These are phyloP conservation scores for Ligustrum vulgare DNA, from an alignment of 257 asterid species.

Conservation along the genomic window DNA sequence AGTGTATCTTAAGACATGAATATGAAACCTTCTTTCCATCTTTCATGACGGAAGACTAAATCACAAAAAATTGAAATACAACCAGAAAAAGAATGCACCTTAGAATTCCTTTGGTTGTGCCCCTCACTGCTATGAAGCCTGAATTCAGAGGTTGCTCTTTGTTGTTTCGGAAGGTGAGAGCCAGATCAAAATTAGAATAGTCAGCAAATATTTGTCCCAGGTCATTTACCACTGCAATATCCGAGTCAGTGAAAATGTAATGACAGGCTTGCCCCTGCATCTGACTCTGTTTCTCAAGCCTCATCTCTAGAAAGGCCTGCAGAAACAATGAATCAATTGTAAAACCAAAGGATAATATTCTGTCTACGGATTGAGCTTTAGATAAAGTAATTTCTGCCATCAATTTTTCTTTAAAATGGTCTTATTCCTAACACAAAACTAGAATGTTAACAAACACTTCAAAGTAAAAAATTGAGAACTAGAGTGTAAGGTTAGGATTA, in stretches of 20 bases:
- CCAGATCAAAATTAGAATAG: conserved; percentile 69
- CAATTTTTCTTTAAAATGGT: neutral
- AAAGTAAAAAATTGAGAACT: neutral
- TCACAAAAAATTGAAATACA: conserved; percentile 2
- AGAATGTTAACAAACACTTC: neutral
- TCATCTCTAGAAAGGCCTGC: conserved; percentile 69
- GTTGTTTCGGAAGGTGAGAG: conserved; percentile 96
- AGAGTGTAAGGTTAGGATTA: neutral
- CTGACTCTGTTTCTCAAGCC: conserved; percentile 51
- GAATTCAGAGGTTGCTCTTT: conserved; percentile 92
- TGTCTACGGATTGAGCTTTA: neutral
- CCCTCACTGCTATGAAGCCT: conserved; percentile 93
- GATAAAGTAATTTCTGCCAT: neutral
- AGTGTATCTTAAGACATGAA: neutral
- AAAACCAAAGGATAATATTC: conserved; percentile 16
- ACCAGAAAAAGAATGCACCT: conserved; percentile 47
- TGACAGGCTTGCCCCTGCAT: conserved; percentile 52
- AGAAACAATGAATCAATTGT: conserved; percentile 22
- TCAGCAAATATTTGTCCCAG: conserved; percentile 61
- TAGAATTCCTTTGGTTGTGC: conserved; percentile 68
- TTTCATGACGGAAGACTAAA: neutral
- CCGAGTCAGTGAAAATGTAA: conserved; percentile 89
- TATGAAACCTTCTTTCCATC: neutral
- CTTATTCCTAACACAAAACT: neutral
- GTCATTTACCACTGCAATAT: conserved; percentile 78